These are phyloP conservation scores for Prunella vulgaris DNA, from an alignment of 257 asterid genomes.

Conservation along the genomic window DNA sequence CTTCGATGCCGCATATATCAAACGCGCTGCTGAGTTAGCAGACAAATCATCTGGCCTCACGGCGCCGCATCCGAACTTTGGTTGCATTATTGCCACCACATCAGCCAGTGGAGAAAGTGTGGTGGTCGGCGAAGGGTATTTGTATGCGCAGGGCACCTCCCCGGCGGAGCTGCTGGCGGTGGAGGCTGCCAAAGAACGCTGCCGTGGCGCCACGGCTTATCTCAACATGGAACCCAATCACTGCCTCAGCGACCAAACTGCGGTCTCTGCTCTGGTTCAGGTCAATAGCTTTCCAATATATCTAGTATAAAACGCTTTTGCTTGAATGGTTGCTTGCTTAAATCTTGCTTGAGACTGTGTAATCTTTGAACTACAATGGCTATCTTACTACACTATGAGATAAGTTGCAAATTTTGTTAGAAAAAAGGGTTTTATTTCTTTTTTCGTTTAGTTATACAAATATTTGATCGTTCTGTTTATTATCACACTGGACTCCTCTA, in stretches of 20 bases:
- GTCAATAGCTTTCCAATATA: slow-evolving; percentile 23
- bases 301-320: background rate
- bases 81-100: slow-evolving; percentile 61
- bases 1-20: slow-evolving; percentile 57
- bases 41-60: slow-evolving; percentile 87
- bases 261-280: slow-evolving; percentile 72
- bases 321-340: background rate
- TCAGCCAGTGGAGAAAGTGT: slow-evolving; percentile 25
- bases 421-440: too few relatives aligned
- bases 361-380: background rate
- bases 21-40: slow-evolving; percentile 82
- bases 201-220: slow-evolving; percentile 86
- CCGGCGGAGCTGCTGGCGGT: slow-evolving; percentile 86
- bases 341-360: background rate
- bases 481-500: background rate
- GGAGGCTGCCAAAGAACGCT: slow-evolving; percentile 64
- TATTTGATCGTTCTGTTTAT: background rate
- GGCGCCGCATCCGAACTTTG: slow-evolving; percentile 95
- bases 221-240: slow-evolving; percentile 93
- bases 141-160: slow-evolving; percentile 89
- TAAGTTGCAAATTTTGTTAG: slow-evolving; percentile 14
- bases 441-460: background rate
- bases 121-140: slow-evolving; percentile 82
- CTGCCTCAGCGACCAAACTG: slow-evolving; percentile 53
- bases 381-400: background rate